Base-by-base conservation (phyloP, 148 eudicot genomes). In the Pouteria glomerata region DNA sequence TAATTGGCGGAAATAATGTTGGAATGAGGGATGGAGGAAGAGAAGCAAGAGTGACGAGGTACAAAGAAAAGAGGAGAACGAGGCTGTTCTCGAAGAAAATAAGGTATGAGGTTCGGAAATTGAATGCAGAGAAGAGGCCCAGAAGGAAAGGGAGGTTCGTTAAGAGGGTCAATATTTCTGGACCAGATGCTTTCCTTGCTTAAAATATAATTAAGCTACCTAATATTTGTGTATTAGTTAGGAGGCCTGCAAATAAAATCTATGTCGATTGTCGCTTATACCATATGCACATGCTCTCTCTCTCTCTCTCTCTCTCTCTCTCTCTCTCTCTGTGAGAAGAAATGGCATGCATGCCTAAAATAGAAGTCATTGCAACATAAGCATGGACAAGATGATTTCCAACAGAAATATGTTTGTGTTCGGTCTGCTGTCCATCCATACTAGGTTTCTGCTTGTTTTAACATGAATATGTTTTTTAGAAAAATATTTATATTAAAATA, bases 61-160 rank as follows among this genome's bases (percentile, higher is more conserved):
- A 94, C 69, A 78, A 90, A 73, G 98, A 94, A 56, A 94, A 94
- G 83, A 75, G 98, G n/a, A 74, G 97, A n/a, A 91, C 90, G 2
- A 86, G 98, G 70, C 69, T 94, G 79, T 91, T 91, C 71, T 87
- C 97, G 4, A 94, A 94, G 89, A 94, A 91, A 82, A 94, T 94
- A 82, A 85, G 98, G 82, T 94, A 94, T 45, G 93, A 94, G 84
- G 98, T 94, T 24, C 83, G 98, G 69, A 94, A 91, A 78, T 35
- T 94, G 78, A 94, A 94, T 72, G 98, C 98, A 3, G 97, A 94
- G 81, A 94, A 94, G 77, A 89, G 98, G 83, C 98, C 98, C 0
- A 67, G 98, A 65, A 94, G 91, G 95, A 94, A 94, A 79, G 98
- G 98, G 24, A 86, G 98, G 61, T 94, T 94, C 70, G 97, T 94